Percentiles rank a stretch among this genome's conserved stretches.
These are phyloP conservation scores for Coriaria nepalensis DNA, from an alignment of 306 rosid species.

Conservation along the genomic window DNA sequence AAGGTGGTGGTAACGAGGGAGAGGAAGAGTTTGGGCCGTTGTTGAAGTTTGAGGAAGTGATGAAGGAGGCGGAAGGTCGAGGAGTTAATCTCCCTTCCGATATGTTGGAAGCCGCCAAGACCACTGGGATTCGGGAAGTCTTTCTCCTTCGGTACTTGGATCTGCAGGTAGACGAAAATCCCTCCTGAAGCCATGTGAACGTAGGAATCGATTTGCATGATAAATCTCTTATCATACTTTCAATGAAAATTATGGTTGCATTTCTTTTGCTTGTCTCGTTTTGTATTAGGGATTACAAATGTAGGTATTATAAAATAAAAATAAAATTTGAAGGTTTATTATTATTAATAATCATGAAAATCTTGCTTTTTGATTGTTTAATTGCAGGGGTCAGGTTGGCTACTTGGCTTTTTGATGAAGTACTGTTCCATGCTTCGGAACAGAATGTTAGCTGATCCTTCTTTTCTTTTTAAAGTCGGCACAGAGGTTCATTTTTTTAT, in stretches of 20 bases:
- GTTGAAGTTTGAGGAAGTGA: slow-evolving; percentile 51
- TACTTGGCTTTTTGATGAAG: slow-evolving; percentile 50
- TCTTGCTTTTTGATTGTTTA: slow-evolving; percentile 6
- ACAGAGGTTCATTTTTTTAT: slow-evolving; percentile 56
- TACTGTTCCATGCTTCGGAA: slow-evolving; percentile 66
- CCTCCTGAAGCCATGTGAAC: background rate
- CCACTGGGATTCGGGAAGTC: slow-evolving; percentile 45
- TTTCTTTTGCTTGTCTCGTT: background rate
- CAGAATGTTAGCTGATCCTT: slow-evolving; percentile 87
- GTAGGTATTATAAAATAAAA: too few species aligned
- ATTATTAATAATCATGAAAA: background rate
- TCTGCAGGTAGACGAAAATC: slow-evolving; percentile 29
- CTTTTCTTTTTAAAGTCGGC: slow-evolving; percentile 85
- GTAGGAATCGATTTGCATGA: too few species aligned
- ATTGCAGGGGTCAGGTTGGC: slow-evolving; percentile 63
- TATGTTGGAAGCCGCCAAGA: slow-evolving; percentile 65
- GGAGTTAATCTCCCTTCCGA: slow-evolving; percentile 61
- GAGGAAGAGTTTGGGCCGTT: slow-evolving; percentile 63
- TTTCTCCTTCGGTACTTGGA: slow-evolving; percentile 70
- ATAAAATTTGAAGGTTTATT: slow-evolving; percentile 1
- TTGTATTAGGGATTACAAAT: too few species aligned
- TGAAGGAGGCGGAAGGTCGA: slow-evolving; percentile 51
- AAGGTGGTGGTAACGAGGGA: slow-evolving; percentile 22
- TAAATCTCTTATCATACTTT: too few species aligned
- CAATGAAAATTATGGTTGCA: too few species aligned